A percentile compares a stretch with the other conserved stretches of the same genome.
Conservation (phyloP, 2,329 filamentous ascomycete genomes). For the Ciborinia camelliae region DNA sequence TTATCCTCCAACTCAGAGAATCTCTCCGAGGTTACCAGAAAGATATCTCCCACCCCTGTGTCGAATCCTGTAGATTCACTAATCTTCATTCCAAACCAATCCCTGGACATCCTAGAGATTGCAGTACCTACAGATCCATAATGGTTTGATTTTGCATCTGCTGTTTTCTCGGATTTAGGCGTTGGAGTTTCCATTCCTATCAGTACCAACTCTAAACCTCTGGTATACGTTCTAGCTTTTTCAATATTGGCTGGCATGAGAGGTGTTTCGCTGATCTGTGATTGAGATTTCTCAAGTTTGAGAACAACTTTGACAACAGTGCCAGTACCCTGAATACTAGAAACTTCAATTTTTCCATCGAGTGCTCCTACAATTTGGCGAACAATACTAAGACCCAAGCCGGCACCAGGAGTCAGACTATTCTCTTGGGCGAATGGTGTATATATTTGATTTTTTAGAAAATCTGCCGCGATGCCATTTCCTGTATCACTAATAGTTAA, state of each 20-base stretch:
- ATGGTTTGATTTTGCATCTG: background rate
- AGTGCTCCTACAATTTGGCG: conserved; percentile 58
- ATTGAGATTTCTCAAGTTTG: conserved; percentile 15
- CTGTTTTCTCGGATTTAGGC: background rate
- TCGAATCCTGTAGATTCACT: conserved; percentile 2
- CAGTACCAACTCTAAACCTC: conserved; percentile 12
- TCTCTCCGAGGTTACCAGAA: conserved; percentile 4
- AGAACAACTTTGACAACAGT: conserved; percentile 46
- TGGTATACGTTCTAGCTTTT: conserved; percentile 8
- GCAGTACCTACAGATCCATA: conserved; percentile 1
- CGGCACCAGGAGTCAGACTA: conserved; percentile 54
- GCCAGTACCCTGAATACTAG: conserved; percentile 50
- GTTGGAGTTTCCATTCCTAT: conserved; percentile 24
- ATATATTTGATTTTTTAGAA: conserved; percentile 54
- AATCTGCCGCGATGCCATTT: conserved; percentile 60
- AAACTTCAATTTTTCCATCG: conserved; percentile 56
- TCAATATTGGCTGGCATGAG: background rate
- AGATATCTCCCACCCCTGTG: conserved; percentile 1
- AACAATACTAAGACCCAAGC: conserved; percentile 63
- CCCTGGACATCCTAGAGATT: conserved; percentile 17
- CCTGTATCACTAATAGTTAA: conserved; percentile 59
- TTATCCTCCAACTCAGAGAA: background rate
- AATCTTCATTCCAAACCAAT: conserved; percentile 20
- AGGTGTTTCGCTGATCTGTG: conserved; percentile 40
- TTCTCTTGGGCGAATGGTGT: conserved; percentile 56